These are phyloP conservation scores for Friedmanniomyces endolithicus DNA, from an alignment of 495 filamentous ascomycete species.

Conservation along the genomic window DNA sequence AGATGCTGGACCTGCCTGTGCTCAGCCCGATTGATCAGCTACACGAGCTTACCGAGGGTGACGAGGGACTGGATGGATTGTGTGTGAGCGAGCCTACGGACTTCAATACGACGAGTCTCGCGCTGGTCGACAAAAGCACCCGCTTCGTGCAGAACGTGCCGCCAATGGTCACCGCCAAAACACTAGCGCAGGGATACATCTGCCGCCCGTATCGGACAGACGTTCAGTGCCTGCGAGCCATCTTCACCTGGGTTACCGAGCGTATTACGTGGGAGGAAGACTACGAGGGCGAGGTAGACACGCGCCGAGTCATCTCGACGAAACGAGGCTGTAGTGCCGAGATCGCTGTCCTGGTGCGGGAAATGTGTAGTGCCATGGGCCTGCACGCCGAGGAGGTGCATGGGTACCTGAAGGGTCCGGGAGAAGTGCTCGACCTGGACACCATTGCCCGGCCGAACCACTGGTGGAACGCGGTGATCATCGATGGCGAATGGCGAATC, in stretches of 20 bases:
- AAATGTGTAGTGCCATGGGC: conserved; percentile 89
- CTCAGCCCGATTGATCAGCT: conserved; percentile 81
- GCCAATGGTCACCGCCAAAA: conserved; percentile 71
- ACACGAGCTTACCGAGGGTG: conserved; percentile 73
- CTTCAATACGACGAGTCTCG: conserved; percentile 65
- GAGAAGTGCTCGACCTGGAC: conserved; percentile 66
- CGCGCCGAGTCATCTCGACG: conserved; percentile 66
- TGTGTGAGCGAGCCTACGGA: conserved; percentile 74
- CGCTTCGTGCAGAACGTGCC: conserved; percentile 85
- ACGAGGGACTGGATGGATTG: conserved; percentile 75
- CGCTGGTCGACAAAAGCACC: conserved; percentile 86
- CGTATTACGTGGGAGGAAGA: conserved; percentile 96
- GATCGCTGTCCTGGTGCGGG: conserved; percentile 72
- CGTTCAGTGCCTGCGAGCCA: conserved; percentile 80
- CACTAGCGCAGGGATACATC: conserved; percentile 79
- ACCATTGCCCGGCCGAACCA: conserved; percentile 75
- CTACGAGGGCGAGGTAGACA: conserved; percentile 69
- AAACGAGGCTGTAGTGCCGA: conserved; percentile 83
- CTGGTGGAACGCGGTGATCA: conserved; percentile 94
- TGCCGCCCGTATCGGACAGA: conserved; percentile 93
- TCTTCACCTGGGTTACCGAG: conserved; percentile 94
- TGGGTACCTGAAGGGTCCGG: conserved; percentile 83
- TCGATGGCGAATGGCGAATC: conserved; percentile 91
- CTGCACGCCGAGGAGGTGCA: conserved; percentile 71
- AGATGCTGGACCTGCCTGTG: conserved; percentile 85